Base-by-base conservation (phyloP, 2,329 filamentous ascomycete genomes). In the Aspergillaceae sp. region DNA sequence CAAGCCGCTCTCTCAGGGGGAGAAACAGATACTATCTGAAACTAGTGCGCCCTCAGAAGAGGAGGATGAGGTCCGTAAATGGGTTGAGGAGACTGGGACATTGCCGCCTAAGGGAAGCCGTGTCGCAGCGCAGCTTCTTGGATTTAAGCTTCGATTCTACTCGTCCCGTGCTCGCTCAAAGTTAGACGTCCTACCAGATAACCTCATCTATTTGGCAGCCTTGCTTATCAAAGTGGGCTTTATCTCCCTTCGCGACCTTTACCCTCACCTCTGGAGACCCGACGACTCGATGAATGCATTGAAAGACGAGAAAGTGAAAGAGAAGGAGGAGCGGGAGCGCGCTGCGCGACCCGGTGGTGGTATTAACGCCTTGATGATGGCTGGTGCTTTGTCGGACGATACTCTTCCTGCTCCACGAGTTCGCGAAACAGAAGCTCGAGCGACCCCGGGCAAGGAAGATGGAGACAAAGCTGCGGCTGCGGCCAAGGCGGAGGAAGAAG, bases 91-190 rank as follows among this genome's bases (percentile, higher is more conserved):
- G 48, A 96, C 91, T 2, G 84, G 83, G 46, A 94, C 87, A 0
- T 70, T 92, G 3, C 90, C 90, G 4, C 88, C 90, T 1, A 75
- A 79, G 29, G 92, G 94, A 29, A 98, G 96, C 63, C 81, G 84
- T 38, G 87, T 94, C 48, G 92, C 92, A 1, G 94, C 94, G 29
- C 92, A 97, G 63, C 77, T 98, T 3, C 81, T 98, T 9, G 92
- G 92, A 3, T 98, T 98, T 76, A 98, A 98, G 68, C 78, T 98
- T 43, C 86, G 87, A 9, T 98, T 95, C 66, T 98, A 98, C 62
- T 86, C 87, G 36, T 94, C 88, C 0, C 74, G 83, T 29, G 82
- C 85, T 33, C 80, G 91, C 46, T 81, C 87, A 49, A 77, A 82
- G 45, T 73, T 78, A 1, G 92, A 97, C 58, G 76, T 83, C 2